Percentiles rank a stretch among this genome's conserved stretches.
Evolutionary conservation across 192 early-diverging fungal species (phyloP).

Genomic region (Thamnidium elegans): DNA sequence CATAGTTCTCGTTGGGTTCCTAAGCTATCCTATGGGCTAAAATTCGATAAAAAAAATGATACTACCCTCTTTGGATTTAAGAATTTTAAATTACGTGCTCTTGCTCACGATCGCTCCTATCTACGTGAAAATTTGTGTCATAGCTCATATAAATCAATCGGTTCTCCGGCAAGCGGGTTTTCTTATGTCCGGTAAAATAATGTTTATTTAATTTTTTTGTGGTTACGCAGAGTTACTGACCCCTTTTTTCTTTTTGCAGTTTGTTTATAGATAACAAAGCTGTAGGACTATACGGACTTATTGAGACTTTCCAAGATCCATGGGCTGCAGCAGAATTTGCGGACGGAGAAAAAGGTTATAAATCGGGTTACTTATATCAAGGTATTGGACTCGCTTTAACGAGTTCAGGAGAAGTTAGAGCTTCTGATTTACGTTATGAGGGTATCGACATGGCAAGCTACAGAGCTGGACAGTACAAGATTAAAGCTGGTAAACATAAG

Average conservation of each 20-base stretch:
- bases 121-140: slow-evolving; percentile 8
- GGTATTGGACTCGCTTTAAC: background rate
- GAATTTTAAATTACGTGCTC: slow-evolving; percentile 6
- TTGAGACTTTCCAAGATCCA: slow-evolving; percentile 9
- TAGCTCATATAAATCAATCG: background rate
- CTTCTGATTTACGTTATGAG: slow-evolving; percentile 9
- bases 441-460: background rate
- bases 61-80: slow-evolving; percentile 5
- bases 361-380: slow-evolving; percentile 8
- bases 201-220: background rate
- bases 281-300: slow-evolving; percentile 8
- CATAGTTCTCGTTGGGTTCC: slow-evolving; percentile 21
- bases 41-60: slow-evolving; percentile 3
- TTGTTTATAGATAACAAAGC: slow-evolving; percentile 11
- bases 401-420: too few species aligned
- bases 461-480: slow-evolving; percentile 1
- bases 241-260: slow-evolving; percentile 5
- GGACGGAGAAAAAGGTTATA: background rate
- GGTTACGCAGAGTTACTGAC: too few species aligned
- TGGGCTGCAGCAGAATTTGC: slow-evolving; percentile 3
- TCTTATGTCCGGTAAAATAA: slow-evolving; percentile 8
- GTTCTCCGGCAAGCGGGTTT: background rate
- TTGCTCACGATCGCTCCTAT: slow-evolving; percentile 13
- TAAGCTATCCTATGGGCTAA: slow-evolving; percentile 10
- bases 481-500: background rate